These are phyloP conservation scores for Eudorina sp. DNA, from an alignment of 139 green algal genomes.

Conservation along the genomic window DNA sequence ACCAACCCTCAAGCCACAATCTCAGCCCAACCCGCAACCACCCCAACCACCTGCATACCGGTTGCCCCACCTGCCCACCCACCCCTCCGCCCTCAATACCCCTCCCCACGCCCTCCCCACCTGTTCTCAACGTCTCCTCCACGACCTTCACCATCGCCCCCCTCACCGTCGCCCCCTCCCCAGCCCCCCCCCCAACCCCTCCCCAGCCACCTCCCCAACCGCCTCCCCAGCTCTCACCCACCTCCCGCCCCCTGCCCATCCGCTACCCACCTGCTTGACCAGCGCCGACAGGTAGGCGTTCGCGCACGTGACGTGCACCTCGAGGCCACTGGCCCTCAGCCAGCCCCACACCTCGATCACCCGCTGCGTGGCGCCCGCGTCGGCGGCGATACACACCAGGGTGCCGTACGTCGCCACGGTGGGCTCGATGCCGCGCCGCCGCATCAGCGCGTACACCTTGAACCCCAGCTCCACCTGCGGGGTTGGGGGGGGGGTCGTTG, in stretches of 20 bases:
- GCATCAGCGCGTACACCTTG: slow-evolving; percentile 76
- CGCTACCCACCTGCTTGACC: slow-evolving; percentile 64
- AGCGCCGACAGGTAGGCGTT: slow-evolving; percentile 81
- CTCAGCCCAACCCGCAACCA: not conserved
- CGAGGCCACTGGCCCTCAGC: slow-evolving; percentile 72
- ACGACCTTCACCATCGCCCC: not conserved
- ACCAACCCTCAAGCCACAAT: too few relatives aligned
- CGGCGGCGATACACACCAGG: slow-evolving; percentile 66
- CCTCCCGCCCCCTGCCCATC: not conserved
- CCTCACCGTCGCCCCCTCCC: not conserved
- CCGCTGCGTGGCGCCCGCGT: slow-evolving; percentile 51
- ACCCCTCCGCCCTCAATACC: not conserved
- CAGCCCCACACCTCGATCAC: slow-evolving; percentile 74
- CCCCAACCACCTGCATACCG: not conserved
- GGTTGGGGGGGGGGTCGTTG: too few relatives aligned
- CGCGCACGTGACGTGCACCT: slow-evolving; percentile 74
- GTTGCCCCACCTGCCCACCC: not conserved
- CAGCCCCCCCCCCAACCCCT: not conserved
- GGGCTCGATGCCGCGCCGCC: slow-evolving; percentile 71
- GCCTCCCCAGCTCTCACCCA: not conserved
- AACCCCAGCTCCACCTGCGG: slow-evolving; percentile 55
- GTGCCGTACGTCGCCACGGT: slow-evolving; percentile 83
- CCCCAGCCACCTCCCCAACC: not conserved
- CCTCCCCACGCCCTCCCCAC: not conserved
- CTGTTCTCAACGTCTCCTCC: not conserved